Evolutionary conservation across 2,329 filamentous ascomycete species (phyloP).

Genomic region (Aspergillus tanneri): DNA sequence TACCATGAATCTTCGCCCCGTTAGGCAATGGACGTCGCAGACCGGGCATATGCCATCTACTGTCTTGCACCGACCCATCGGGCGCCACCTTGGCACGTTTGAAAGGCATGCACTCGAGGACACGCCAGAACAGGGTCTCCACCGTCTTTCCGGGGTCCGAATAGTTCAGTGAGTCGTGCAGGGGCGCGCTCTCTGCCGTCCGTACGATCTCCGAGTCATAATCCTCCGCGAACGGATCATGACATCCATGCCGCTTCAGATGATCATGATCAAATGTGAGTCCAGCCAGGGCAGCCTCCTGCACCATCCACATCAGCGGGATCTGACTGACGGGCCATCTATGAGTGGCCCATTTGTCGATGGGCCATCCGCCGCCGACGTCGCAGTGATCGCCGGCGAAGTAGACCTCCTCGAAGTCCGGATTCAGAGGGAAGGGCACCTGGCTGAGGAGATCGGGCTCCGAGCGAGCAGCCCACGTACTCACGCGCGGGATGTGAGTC

Average conservation of each 20-base stretch:
- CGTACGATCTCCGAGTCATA: constrained; percentile 8
- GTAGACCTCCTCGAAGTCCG: constrained; percentile 68
- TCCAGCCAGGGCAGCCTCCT: constrained; percentile 61
- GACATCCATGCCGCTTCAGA: constrained; percentile 20
- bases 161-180: constrained; percentile 21
- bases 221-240: constrained; percentile 7
- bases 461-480: constrained; percentile 23
- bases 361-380: constrained; percentile 69
- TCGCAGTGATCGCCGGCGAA: constrained; percentile 75
- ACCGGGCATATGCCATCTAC: constrained; percentile 19
- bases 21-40: constrained; percentile 15
- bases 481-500: constrained; percentile 5
- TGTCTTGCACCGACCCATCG: constrained; percentile 14
- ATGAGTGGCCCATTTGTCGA: constrained; percentile 63
- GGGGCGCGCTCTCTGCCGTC: constrained; percentile 9
- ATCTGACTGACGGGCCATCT: constrained; percentile 60
- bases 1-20: constrained; percentile 16
- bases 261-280: constrained; percentile 60
- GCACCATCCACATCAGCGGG: constrained; percentile 67
- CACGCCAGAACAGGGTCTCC: constrained; percentile 21
- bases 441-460: constrained; percentile 7
- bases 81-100: constrained; percentile 16
- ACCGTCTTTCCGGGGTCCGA: constrained; percentile 13
- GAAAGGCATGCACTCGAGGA: constrained; percentile 20
- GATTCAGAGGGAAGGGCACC: neutral